These are phyloP conservation scores for Allantophomopsis lycopodina DNA, from an alignment of 2,329 filamentous ascomycete species.

Conservation along the genomic window DNA sequence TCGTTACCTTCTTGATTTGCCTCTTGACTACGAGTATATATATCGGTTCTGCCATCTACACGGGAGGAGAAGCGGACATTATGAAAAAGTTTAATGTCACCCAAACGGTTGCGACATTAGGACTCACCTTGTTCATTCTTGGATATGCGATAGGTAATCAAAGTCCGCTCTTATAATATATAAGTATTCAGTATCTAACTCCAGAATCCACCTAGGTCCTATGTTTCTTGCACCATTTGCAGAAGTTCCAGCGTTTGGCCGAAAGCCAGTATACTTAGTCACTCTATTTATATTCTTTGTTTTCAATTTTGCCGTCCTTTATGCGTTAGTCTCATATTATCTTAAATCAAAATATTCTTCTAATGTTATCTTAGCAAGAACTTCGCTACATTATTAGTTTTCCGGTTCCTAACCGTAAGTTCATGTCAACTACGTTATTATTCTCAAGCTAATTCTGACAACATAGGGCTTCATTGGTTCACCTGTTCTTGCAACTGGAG, in stretches of 20 bases:
- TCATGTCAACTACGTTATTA: no score
- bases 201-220: slow-evolving; percentile 9
- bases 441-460: no score
- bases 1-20: slow-evolving; percentile 28
- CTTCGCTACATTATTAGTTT: slow-evolving; percentile 42
- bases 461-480: slow-evolving; percentile 37
- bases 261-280: slow-evolving; percentile 50
- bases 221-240: slow-evolving; percentile 25
- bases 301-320: slow-evolving; percentile 39
- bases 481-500: slow-evolving; percentile 44
- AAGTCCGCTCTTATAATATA: no score
- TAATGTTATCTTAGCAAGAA: slow-evolving; percentile 33
- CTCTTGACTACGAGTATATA: slow-evolving; percentile 43
- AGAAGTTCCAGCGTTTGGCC: slow-evolving; percentile 36
- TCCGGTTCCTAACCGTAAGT: slow-evolving; percentile 42
- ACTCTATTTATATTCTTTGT: slow-evolving; percentile 42
- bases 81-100: slow-evolving; percentile 18
- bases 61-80: slow-evolving; percentile 22
- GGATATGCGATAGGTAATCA: slow-evolving; percentile 26
- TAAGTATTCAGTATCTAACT: no score
- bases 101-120: slow-evolving; percentile 22
- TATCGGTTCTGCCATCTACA: slow-evolving; percentile 29
- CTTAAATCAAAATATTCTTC: slow-evolving; percentile 9
- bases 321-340: slow-evolving; percentile 12
- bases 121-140: slow-evolving; percentile 28